Percentiles rank a stretch among this genome's conserved stretches.
These are phyloP conservation scores for Trichomonas gallinae DNA, from an alignment of 208 protist species.

Conservation along the genomic window DNA sequence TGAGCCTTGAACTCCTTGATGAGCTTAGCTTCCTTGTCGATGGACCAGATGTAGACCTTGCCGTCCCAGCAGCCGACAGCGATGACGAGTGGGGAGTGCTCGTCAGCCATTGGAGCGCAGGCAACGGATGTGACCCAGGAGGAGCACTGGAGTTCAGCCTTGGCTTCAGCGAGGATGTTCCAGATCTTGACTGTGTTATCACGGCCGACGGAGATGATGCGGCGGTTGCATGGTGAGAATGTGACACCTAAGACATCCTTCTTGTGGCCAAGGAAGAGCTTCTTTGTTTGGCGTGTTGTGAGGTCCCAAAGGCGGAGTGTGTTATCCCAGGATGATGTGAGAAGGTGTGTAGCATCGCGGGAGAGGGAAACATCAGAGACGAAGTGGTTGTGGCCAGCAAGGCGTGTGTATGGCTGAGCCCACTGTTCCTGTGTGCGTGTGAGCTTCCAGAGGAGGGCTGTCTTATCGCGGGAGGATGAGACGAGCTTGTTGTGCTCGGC, in stretches of 20 bases:
- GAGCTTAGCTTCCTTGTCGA: not conserved
- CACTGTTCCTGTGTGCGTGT: constrained; percentile 46
- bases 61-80: constrained; percentile 20
- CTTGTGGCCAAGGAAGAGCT: constrained; percentile 73
- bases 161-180: constrained; percentile 95
- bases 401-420: constrained; percentile 41
- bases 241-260: constrained; percentile 93
- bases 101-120: not conserved
- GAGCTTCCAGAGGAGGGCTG: constrained; percentile 81
- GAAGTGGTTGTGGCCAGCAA: constrained; percentile 50
- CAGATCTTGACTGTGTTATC: constrained; percentile 91
- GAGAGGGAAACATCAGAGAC: constrained; percentile 86
- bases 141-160: not conserved
- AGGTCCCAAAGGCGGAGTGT: constrained; percentile 97
- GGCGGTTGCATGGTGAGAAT: constrained; percentile 96
- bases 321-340: constrained; percentile 91
- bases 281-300: constrained; percentile 62
- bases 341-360: constrained; percentile 83
- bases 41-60: not conserved
- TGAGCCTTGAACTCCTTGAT: not conserved
- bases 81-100: not conserved
- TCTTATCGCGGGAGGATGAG: constrained; percentile 81
- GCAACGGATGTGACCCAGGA: not conserved
- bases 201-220: constrained; percentile 92
- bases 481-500: constrained; percentile 40